A percentile compares a stretch with the other conserved stretches of the same genome.
Conservation (phyloP, 805 yeast genomes). For the Candida patagonica region DNA sequence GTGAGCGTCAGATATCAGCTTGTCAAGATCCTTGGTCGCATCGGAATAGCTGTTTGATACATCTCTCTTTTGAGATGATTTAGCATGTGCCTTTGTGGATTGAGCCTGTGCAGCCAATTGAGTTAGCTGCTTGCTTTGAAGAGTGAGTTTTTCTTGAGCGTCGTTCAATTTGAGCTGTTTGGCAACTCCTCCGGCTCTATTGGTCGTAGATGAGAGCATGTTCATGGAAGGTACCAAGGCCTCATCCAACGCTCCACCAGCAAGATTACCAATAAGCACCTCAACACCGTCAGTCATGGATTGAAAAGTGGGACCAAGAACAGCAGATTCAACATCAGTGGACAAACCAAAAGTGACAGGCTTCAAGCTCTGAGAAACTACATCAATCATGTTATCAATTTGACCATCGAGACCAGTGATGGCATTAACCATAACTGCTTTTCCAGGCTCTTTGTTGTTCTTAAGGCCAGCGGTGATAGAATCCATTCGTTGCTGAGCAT, state of each 20-base stretch:
- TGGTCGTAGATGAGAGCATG: slow-evolving; percentile 5
- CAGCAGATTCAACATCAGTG: slow-evolving; percentile 6
- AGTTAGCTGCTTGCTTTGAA: slow-evolving; percentile 5
- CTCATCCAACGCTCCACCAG: slow-evolving; percentile 12
- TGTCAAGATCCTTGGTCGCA: too few relatives aligned
- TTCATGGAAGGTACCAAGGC: slow-evolving; percentile 10
- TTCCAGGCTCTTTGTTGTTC: slow-evolving; percentile 8
- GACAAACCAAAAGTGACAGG: slow-evolving; percentile 14
- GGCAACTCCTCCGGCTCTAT: slow-evolving; percentile 8
- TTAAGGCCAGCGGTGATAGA: background rate
- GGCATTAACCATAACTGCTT: slow-evolving; percentile 13
- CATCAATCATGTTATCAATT: slow-evolving; percentile 16
- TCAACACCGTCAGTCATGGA: slow-evolving; percentile 19
- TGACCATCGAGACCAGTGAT: slow-evolving; percentile 20
- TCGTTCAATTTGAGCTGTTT: slow-evolving; percentile 6
- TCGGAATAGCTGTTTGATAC: too few relatives aligned
- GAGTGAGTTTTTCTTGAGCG: slow-evolving; percentile 3
- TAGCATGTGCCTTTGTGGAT: too few relatives aligned
- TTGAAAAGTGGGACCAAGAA: slow-evolving; percentile 18
- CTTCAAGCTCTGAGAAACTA: slow-evolving; percentile 7
- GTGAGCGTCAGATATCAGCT: background rate
- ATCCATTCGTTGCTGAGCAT: slow-evolving; percentile 13
- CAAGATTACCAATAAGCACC: slow-evolving; percentile 16
- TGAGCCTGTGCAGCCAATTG: background rate
- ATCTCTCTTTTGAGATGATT: too few relatives aligned